A percentile compares a stretch with the other conserved stretches of the same genome.
phyloP scores from a whole-genome alignment of 2,329 filamentous ascomycete species.

The Cercospora janseana region DNA sequence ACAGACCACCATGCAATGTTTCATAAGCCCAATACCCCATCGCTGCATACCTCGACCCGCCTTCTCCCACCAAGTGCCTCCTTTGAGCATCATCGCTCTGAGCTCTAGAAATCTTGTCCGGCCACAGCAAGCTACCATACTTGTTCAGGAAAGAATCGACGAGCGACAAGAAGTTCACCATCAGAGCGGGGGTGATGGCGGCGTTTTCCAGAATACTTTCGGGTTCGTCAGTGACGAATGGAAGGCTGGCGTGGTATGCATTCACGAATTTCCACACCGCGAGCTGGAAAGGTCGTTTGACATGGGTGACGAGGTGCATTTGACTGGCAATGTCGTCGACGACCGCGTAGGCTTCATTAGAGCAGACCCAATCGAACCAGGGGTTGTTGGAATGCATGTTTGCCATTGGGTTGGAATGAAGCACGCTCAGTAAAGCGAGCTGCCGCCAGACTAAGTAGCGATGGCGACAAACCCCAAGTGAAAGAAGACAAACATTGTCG shows the following conservation, averaged over 20 bases:
- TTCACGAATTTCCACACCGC: constrained; percentile 1
- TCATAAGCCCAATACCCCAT: not conserved
- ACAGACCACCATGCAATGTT: not conserved
- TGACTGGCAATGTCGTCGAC: not conserved
- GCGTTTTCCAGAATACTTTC: not conserved
- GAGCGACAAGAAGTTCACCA: not conserved
- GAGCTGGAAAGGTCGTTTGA: not conserved
- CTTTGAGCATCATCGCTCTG: not conserved
- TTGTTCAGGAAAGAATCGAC: constrained; percentile 1
- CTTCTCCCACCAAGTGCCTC: not conserved
- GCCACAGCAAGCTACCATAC: constrained; percentile 2
- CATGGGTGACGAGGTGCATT: not conserved
- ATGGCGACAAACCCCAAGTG: no score
- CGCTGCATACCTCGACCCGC: not conserved
- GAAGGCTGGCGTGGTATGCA: not conserved
- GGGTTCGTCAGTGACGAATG: not conserved
- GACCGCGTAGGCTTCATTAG: not conserved
- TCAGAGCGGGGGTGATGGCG: not conserved
- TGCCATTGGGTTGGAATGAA: not conserved
- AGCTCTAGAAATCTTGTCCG: not conserved
- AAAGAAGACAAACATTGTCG: not conserved
- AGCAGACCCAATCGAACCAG: not conserved
- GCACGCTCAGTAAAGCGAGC: no score
- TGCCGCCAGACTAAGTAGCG: no score
- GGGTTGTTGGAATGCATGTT: not conserved